Evolutionary conservation across 2,329 filamentous ascomycete genomes (phyloP).

Genomic region (Xylaria sp.): DNA sequence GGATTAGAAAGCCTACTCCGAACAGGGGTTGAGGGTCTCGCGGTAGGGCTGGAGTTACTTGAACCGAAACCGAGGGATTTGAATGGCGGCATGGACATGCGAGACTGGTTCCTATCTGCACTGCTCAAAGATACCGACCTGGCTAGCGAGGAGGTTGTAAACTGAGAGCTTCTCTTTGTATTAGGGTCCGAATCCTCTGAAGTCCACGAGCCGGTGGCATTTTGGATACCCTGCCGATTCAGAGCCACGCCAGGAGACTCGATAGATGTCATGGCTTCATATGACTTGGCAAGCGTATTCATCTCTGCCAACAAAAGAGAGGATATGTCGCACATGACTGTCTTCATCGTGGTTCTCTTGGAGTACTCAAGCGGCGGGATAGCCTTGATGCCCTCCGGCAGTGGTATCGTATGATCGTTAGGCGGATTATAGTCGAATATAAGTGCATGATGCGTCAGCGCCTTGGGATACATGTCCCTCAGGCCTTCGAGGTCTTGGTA

Average conservation of each 20-base stretch:
- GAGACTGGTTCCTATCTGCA: conserved; percentile 55
- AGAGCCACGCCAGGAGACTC: conserved; percentile 64
- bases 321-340: conserved; percentile 73
- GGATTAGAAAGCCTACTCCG: conserved; percentile 46
- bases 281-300: conserved; percentile 65
- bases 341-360: conserved; percentile 74
- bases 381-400: conserved; percentile 63
- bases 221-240: conserved; percentile 37
- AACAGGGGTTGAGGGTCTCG: conserved; percentile 46
- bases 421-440: conserved; percentile 66
- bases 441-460: conserved; percentile 70
- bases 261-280: conserved; percentile 68
- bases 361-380: conserved; percentile 65
- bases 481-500: conserved; percentile 66
- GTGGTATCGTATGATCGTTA: conserved; percentile 44
- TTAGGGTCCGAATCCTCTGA: conserved; percentile 38
- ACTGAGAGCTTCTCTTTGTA: conserved; percentile 53
- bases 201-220: conserved; percentile 34
- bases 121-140: conserved; percentile 51
- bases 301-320: conserved; percentile 69
- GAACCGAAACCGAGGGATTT: conserved; percentile 41
- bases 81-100: conserved; percentile 75
- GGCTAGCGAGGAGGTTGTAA: conserved; percentile 40
- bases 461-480: conserved; percentile 67
- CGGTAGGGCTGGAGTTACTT: conserved; percentile 40